A percentile compares a stretch with the other conserved stretches of the same genome.
Evolutionary conservation across 176 grass and related monocot genomes (phyloP).

Genomic region (Cocos nucifera): DNA sequence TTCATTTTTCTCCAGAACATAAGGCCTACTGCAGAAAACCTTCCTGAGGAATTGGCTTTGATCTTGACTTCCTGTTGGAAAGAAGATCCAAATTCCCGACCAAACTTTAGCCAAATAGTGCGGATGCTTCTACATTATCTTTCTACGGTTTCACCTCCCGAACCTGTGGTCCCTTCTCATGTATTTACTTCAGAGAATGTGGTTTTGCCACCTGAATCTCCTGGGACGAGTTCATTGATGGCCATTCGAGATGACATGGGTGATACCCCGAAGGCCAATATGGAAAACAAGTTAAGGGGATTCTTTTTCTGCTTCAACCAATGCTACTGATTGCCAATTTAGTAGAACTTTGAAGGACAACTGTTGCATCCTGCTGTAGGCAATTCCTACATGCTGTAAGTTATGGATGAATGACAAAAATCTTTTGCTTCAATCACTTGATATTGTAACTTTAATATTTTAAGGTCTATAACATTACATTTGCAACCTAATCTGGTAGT

Average conservation of each 20-base stretch:
- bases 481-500: too few species aligned
- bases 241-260: slow-evolving; percentile 60
- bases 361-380: too few species aligned
- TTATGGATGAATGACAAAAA: too few species aligned
- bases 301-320: slow-evolving; percentile 96
- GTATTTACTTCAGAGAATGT: slow-evolving; percentile 74
- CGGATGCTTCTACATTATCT: slow-evolving; percentile 95
- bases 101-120: slow-evolving; percentile 90
- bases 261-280: slow-evolving; percentile 36
- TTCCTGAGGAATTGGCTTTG: slow-evolving; percentile 55
- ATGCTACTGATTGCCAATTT: slow-evolving; percentile 50
- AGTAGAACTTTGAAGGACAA: slow-evolving; percentile 3
- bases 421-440: too few species aligned
- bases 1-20: slow-evolving; percentile 50
- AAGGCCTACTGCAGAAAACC: slow-evolving; percentile 85
- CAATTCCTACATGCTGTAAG: too few species aligned
- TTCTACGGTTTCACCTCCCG: slow-evolving; percentile 56
- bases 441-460: too few species aligned
- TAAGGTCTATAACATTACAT: too few species aligned
- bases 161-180: slow-evolving; percentile 36
- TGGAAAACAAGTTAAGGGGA: slow-evolving; percentile 50
- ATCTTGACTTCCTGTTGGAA: slow-evolving; percentile 94
- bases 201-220: slow-evolving; percentile 80
- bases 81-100: slow-evolving; percentile 76
- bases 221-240: slow-evolving; percentile 86